Evolutionary conservation across 1,284 basidiomycete genomes (phyloP).

Genomic region (Cutaneotrichosporon daszewskae): DNA sequence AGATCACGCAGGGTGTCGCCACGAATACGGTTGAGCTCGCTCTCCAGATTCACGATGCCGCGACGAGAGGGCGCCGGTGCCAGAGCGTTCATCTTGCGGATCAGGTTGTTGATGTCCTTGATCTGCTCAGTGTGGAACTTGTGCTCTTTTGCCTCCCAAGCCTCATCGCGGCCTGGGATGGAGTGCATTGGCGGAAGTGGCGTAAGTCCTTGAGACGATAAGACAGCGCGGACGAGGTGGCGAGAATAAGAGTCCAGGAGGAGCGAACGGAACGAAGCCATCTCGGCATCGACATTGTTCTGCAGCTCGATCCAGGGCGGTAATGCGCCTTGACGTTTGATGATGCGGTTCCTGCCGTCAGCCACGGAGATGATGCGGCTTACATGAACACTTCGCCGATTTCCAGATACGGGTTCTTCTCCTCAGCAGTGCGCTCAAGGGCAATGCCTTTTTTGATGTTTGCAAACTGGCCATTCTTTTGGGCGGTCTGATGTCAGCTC

Average conservation of each 20-base stretch:
- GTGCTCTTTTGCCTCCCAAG: slow-evolving; percentile 67
- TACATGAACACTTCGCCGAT: slow-evolving; percentile 60
- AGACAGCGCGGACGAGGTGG: slow-evolving; percentile 57
- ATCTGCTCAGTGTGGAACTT: slow-evolving; percentile 67
- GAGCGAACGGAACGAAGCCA: slow-evolving; percentile 60
- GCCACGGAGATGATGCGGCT: background rate
- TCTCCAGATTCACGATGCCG: slow-evolving; percentile 54
- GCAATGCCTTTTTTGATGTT: slow-evolving; percentile 70
- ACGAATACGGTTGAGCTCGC: slow-evolving; percentile 59
- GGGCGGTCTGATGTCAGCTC: slow-evolving; percentile 25
- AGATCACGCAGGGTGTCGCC: slow-evolving; percentile 46
- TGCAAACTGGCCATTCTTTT: slow-evolving; percentile 62
- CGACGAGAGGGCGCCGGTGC: slow-evolving; percentile 69
- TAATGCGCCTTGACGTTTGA: slow-evolving; percentile 73
- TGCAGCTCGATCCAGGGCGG: slow-evolving; percentile 92
- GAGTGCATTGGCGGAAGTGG: slow-evolving; percentile 46
- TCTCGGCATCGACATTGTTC: slow-evolving; percentile 57
- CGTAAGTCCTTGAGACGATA: slow-evolving; percentile 49
- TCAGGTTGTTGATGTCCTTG: slow-evolving; percentile 64
- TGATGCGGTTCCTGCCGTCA: slow-evolving; percentile 63
- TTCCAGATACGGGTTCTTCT: slow-evolving; percentile 72
- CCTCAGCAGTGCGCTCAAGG: slow-evolving; percentile 57
- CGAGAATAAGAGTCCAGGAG: slow-evolving; percentile 51
- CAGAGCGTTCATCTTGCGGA: slow-evolving; percentile 70
- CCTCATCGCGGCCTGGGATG: slow-evolving; percentile 58